Evolutionary conservation across 345 rosid species (phyloP).

Genomic region (Aethionema arabicum): DNA sequence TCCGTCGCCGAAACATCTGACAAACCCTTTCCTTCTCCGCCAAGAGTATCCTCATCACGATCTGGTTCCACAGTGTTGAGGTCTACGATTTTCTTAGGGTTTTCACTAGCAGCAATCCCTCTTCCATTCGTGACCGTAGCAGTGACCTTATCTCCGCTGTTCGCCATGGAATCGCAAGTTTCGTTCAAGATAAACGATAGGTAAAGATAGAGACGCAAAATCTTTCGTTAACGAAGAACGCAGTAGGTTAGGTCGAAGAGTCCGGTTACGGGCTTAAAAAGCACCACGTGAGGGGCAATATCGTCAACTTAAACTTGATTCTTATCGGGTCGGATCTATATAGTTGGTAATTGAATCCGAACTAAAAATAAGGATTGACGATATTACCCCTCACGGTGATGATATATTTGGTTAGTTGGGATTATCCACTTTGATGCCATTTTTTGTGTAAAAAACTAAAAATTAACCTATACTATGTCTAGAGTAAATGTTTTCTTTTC

Average conservation of each 20-base stretch:
- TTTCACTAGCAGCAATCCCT: slow-evolving; percentile 28
- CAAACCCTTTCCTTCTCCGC: slow-evolving; percentile 25
- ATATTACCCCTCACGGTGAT: too few species aligned
- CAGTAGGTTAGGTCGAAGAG: background rate
- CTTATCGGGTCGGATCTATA: too few species aligned
- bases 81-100: slow-evolving; percentile 46
- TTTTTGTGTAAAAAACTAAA: too few species aligned
- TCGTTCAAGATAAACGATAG: background rate
- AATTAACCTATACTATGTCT: too few species aligned
- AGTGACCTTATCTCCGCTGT: slow-evolving; percentile 37
- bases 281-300: too few species aligned
- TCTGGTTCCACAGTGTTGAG: slow-evolving; percentile 35
- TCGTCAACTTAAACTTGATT: too few species aligned
- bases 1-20: slow-evolving; percentile 7
- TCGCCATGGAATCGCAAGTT: slow-evolving; percentile 45
- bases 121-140: slow-evolving; percentile 22
- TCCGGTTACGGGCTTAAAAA: too few species aligned
- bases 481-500: too few species aligned
- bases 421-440: too few species aligned
- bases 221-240: background rate
- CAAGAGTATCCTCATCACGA: slow-evolving; percentile 35
- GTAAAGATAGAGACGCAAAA: background rate
- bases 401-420: too few species aligned
- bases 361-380: too few species aligned
- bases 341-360: too few species aligned